phyloP scores from a whole-genome alignment of 306 rosid species.

The Trifolium repens region DNA sequence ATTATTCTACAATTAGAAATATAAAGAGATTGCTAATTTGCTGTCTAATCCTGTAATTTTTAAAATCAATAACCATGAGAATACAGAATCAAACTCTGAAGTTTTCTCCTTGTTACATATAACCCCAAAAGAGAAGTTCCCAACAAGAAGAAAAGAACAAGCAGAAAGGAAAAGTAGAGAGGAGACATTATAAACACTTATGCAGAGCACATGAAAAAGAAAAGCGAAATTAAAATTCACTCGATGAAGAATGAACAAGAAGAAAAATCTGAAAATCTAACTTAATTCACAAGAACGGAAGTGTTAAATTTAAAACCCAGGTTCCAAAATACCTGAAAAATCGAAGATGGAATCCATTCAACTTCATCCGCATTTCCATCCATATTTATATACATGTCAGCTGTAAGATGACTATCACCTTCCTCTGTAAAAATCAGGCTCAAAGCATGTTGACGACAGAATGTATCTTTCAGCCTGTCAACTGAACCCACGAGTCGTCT shows the following conservation, averaged over 20 bases:
- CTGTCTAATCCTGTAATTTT: background rate
- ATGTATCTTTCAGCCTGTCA: conserved; percentile 89
- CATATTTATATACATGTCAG: conserved; percentile 91
- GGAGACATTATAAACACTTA: conserved; percentile 25
- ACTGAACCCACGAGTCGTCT: conserved; percentile 83
- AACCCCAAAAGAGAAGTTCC: conserved; percentile 1
- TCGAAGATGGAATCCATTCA: conserved; percentile 86
- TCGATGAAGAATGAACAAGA: conserved; percentile 12
- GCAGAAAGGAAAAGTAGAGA: conserved; percentile 7
- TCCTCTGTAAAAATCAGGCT: conserved; percentile 95
- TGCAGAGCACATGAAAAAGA: conserved; percentile 8
- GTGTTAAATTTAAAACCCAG: background rate
- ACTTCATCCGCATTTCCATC: conserved; percentile 78
- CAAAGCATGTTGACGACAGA: conserved; percentile 93
- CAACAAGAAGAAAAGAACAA: conserved; percentile 7
- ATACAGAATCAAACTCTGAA: conserved; percentile 21
- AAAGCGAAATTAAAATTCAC: conserved; percentile 26
- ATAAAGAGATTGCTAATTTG: background rate
- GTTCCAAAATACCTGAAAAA: conserved; percentile 76
- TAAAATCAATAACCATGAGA: conserved; percentile 10
- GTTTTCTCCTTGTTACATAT: conserved; percentile 25
- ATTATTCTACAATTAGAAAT: conserved; percentile 12
- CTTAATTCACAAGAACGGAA: conserved; percentile 20
- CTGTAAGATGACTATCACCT: conserved; percentile 92
- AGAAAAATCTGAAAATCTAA: conserved; percentile 14